Percentiles rank a stretch among this genome's conserved stretches.
Conservation (phyloP, 2,329 filamentous ascomycete genomes). For the Botrytis pseudocinerea region DNA sequence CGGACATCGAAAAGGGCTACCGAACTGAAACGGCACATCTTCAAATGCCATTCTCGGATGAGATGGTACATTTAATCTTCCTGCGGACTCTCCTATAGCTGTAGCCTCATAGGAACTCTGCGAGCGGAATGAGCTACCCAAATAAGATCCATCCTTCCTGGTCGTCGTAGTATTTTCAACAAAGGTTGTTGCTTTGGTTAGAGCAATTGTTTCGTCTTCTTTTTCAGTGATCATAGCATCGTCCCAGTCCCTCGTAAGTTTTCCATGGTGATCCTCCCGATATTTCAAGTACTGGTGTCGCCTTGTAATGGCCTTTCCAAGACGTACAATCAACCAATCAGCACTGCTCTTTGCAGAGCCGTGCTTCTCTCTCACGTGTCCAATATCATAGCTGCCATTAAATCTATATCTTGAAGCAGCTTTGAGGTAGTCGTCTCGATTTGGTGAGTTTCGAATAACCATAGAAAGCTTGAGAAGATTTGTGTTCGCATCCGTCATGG, state of each 20-base stretch:
- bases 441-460: conserved; percentile 32
- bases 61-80: conserved; percentile 29
- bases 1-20: conserved; percentile 34
- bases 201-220: conserved; percentile 26
- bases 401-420: conserved; percentile 31
- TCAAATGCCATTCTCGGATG: conserved; percentile 32
- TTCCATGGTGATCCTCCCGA: conserved; percentile 37
- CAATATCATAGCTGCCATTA: conserved; percentile 29
- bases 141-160: conserved; percentile 23
- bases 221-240: conserved; percentile 1
- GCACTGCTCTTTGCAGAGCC: conserved; percentile 25
- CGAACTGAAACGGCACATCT: conserved; percentile 32
- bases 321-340: conserved; percentile 34
- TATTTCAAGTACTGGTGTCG: conserved; percentile 40
- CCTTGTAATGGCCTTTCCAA: conserved; percentile 40
- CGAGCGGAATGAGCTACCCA: conserved; percentile 28
- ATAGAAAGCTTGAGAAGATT: conserved; percentile 36
- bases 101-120: conserved; percentile 36
- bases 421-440: conserved; percentile 35
- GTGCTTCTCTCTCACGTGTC: conserved; percentile 35
- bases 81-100: conserved; percentile 20
- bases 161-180: conserved; percentile 18
- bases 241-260: conserved; percentile 29
- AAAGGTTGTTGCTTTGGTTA: conserved; percentile 35
- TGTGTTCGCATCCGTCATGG: conserved; percentile 30